phyloP scores from a whole-genome alignment of 2,329 filamentous ascomycete species.

The Zymoseptoria ardabiliae region DNA sequence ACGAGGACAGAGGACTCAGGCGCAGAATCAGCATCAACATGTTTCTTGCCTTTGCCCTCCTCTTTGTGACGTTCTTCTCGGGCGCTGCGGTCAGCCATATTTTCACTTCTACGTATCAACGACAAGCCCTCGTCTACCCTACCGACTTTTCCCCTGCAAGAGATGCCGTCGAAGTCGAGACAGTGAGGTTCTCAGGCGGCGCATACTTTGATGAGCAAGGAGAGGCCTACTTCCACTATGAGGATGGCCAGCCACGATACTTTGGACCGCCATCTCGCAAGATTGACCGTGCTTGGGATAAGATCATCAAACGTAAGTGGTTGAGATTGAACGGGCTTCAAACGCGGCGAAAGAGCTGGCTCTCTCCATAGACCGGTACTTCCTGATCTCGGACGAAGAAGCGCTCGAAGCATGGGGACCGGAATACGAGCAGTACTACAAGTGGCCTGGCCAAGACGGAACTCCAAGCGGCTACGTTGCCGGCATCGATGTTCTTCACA shows the following conservation, averaged over 20 bases:
- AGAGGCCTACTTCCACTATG: conserved; percentile 1
- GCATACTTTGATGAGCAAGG: conserved; percentile 5
- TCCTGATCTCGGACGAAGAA: conserved; percentile 14
- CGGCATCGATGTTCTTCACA: conserved; percentile 17
- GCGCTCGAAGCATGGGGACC: conserved; percentile 12
- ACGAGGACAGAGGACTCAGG: not conserved
- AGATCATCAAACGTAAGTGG: conserved; percentile 3
- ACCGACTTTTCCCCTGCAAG: conserved; percentile 1
- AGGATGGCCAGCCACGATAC: not conserved
- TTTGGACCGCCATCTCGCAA: conserved; percentile 1
- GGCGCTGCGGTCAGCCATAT: not conserved
- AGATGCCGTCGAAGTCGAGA: not conserved
- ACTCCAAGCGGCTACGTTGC: conserved; percentile 5
- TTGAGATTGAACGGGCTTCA: too few relatives aligned
- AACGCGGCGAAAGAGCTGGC: not conserved
- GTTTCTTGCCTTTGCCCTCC: not conserved
- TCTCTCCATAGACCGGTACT: conserved; percentile 11
- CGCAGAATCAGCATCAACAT: not conserved
- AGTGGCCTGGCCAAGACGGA: conserved; percentile 3
- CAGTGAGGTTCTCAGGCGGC: not conserved
- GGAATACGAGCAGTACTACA: conserved; percentile 2
- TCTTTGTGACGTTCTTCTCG: not conserved
- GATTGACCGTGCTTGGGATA: conserved; percentile 3
- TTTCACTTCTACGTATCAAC: not conserved
- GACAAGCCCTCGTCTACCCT: not conserved